Evolutionary conservation across 331 rosid species (phyloP).

Genomic region (Malus hybrid): DNA sequence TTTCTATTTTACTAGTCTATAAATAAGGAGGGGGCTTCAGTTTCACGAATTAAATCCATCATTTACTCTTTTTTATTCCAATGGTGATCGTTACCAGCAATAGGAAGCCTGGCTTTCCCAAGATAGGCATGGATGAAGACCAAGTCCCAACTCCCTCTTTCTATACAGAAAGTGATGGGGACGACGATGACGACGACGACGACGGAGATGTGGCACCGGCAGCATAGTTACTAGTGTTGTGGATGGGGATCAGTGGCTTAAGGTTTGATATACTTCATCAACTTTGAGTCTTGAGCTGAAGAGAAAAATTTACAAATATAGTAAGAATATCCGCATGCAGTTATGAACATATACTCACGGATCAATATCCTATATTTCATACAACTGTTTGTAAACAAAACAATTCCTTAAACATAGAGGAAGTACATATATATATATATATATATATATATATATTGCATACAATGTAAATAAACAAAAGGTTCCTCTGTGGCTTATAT

Average conservation of each 20-base stretch:
- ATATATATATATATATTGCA: background rate
- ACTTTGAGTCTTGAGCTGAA: background rate
- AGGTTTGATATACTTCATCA: background rate
- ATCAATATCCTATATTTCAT: too few species aligned
- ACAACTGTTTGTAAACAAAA: too few species aligned
- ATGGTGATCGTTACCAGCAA: constrained; percentile 31
- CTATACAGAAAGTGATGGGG: constrained; percentile 13
- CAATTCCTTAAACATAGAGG: background rate
- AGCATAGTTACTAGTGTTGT: constrained; percentile 22
- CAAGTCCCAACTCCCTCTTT: background rate
- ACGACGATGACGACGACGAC: constrained; percentile 36
- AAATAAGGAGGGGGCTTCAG: background rate
- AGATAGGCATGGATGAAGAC: background rate
- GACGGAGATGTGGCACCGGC: constrained; percentile 53
- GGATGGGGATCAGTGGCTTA: background rate
- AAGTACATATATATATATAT: background rate
- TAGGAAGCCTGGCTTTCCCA: constrained; percentile 15
- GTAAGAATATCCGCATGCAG: too few species aligned
- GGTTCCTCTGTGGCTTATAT: background rate
- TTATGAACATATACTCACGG: too few species aligned
- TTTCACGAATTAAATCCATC: background rate
- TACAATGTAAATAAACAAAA: background rate
- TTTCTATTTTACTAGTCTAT: background rate
- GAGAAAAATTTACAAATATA: background rate
- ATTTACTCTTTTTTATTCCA: background rate